Evolutionary conservation across 768 basidiomycete genomes (phyloP).

Genomic region (Leucogyrophana mollusca): DNA sequence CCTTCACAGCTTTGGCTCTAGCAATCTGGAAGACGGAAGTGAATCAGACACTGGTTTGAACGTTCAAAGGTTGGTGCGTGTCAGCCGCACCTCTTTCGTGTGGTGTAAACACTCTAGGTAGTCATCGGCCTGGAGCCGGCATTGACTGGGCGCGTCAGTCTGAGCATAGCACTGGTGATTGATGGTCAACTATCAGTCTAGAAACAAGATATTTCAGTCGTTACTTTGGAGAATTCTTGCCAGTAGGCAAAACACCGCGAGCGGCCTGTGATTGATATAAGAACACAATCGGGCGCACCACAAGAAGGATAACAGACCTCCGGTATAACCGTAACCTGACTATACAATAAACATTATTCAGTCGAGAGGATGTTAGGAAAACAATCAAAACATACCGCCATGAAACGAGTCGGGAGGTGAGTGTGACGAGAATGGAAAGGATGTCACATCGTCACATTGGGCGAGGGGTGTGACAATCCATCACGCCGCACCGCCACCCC

Average conservation of each 20-base stretch:
- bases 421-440: slow-evolving; percentile 15
- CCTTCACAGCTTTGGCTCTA: slow-evolving; percentile 68
- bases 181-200: slow-evolving; percentile 8
- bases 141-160: slow-evolving; percentile 72
- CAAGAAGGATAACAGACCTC: slow-evolving; percentile 38
- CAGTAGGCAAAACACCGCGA: slow-evolving; percentile 89
- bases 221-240: slow-evolving; percentile 84
- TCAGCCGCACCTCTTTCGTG: slow-evolving; percentile 72
- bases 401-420: slow-evolving; percentile 14
- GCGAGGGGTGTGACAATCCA: slow-evolving; percentile 6
- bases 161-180: slow-evolving; percentile 74
- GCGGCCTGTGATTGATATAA: slow-evolving; percentile 54
- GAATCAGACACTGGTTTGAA: slow-evolving; percentile 1
- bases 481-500: slow-evolving; percentile 23
- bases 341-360: slow-evolving; percentile 23
- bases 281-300: neutral
- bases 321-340: slow-evolving; percentile 68
- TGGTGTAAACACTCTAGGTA: slow-evolving; percentile 92
- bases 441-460: slow-evolving; percentile 14
- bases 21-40: slow-evolving; percentile 41
- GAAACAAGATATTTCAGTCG: neutral
- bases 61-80: neutral
- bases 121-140: slow-evolving; percentile 72
- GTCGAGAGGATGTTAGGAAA: neutral
- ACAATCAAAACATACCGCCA: slow-evolving; percentile 36